phyloP scores from a whole-genome alignment of 495 filamentous ascomycete species.

The Aspergillus sclerotiicarbonarius region DNA sequence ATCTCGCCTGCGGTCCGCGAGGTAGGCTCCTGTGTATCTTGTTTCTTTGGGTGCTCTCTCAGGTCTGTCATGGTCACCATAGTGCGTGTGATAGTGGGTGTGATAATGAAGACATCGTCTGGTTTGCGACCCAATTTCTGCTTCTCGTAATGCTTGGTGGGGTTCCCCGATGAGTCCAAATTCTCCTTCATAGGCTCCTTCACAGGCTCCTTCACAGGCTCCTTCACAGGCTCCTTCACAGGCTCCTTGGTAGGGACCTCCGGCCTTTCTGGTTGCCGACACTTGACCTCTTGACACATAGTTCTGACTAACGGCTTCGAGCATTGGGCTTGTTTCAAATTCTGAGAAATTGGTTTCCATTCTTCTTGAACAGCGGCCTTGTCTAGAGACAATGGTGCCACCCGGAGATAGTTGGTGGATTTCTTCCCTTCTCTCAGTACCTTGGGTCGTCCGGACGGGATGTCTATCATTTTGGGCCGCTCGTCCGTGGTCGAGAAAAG shows the following conservation, averaged over 20 bases:
- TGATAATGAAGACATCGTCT: conserved; percentile 52
- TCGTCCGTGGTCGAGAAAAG: conserved; percentile 34
- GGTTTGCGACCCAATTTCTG: conserved; percentile 18
- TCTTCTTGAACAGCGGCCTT: conserved; percentile 29
- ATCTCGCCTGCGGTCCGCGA: conserved; percentile 26
- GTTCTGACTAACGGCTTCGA: conserved; percentile 35
- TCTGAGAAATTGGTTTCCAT: conserved; percentile 38
- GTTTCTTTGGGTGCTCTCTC: conserved; percentile 10
- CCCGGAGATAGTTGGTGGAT: conserved; percentile 10
- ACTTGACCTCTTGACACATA: conserved; percentile 31
- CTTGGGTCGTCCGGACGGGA: conserved; percentile 23
- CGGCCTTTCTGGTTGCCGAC: conserved; percentile 22
- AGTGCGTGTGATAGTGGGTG: conserved; percentile 47
- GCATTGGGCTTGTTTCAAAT: conserved; percentile 45
- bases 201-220: conserved; percentile 19
- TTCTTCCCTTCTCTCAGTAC: conserved; percentile 26
- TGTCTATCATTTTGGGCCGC: conserved; percentile 28
- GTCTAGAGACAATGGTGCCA: conserved; percentile 18
- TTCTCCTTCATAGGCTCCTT: conserved; percentile 31
- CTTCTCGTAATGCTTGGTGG: conserved; percentile 14
- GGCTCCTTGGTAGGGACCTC: conserved; percentile 17
- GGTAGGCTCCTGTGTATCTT: conserved; percentile 4
- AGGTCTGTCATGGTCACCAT: conserved; percentile 26
- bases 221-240: conserved; percentile 32
- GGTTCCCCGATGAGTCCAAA: conserved; percentile 15